A percentile compares a stretch with the other conserved stretches of the same genome.
Evolutionary conservation across 192 early-diverging fungal genomes (phyloP).

Genomic region (Backusella australiensis): DNA sequence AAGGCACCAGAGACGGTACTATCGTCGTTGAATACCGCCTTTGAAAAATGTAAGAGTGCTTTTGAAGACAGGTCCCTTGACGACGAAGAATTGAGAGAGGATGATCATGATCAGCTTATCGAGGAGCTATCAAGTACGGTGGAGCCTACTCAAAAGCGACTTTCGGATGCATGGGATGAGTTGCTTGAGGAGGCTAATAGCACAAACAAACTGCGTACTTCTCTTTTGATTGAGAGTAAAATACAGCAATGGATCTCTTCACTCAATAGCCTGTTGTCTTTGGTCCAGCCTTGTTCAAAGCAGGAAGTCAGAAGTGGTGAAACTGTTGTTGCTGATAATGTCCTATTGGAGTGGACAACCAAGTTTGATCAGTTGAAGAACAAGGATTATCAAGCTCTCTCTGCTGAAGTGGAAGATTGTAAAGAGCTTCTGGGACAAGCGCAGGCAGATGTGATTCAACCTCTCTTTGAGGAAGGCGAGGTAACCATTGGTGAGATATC

Average conservation of each 20-base stretch:
- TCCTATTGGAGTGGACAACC: slow-evolving; percentile 1
- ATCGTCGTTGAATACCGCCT: slow-evolving; percentile 12
- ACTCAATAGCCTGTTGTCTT: neutral
- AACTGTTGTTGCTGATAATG: slow-evolving; percentile 4
- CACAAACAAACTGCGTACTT: neutral
- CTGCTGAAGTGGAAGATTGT: neutral
- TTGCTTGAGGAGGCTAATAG: neutral
- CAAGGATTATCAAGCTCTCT: neutral
- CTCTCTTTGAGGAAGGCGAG: neutral
- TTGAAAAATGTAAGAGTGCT: slow-evolving; percentile 13
- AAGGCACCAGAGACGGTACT: slow-evolving; percentile 16
- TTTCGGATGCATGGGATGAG: slow-evolving; percentile 13
- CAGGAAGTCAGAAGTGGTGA: neutral
- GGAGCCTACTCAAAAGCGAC: slow-evolving; percentile 16
- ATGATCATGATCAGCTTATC: slow-evolving; percentile 1
- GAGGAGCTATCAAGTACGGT: slow-evolving; percentile 9
- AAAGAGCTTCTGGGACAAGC: neutral
- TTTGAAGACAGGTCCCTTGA: slow-evolving; percentile 15
- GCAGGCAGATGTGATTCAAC: neutral
- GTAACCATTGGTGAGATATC: neutral
- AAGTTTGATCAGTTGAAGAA: slow-evolving; percentile 6
- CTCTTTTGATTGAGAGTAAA: slow-evolving; percentile 7
- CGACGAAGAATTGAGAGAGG: slow-evolving; percentile 5
- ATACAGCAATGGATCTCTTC: neutral
- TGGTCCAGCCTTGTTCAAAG: neutral